Evolutionary conservation across 345 rosid genomes (phyloP).

Genomic region (Garcia nutans): DNA sequence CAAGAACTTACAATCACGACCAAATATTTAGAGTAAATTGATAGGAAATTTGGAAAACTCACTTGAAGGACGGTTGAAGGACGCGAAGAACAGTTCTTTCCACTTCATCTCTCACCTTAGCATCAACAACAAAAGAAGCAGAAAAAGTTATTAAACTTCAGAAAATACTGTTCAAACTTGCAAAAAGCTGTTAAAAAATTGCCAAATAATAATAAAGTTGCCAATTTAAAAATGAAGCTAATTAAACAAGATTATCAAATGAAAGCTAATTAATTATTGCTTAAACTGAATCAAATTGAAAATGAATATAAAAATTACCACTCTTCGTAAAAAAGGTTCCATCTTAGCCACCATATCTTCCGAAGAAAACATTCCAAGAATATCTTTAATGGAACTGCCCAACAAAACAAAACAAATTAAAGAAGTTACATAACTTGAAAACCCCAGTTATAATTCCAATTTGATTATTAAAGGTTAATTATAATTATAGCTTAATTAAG

Average conservation of each 20-base stretch:
- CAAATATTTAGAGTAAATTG: not conserved
- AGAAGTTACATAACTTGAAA: not conserved
- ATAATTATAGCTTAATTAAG: not conserved
- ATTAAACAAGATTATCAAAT: too few species aligned
- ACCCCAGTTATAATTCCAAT: not conserved
- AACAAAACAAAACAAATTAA: constrained; percentile 6
- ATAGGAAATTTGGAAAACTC: not conserved
- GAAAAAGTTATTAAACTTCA: not conserved
- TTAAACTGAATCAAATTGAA: not conserved
- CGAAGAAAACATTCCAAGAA: constrained; percentile 35
- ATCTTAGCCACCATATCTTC: constrained; percentile 32
- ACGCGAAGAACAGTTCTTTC: constrained; percentile 7
- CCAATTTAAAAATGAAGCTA: not conserved
- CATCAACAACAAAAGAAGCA: not conserved
- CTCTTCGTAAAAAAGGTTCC: constrained; percentile 48
- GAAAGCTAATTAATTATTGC: too few species aligned
- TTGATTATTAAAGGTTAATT: not conserved
- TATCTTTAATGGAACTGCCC: constrained; percentile 44
- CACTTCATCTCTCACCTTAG: constrained; percentile 31
- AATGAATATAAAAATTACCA: constrained; percentile 29
- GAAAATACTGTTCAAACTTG: too few species aligned
- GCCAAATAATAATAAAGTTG: not conserved
- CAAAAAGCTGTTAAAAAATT: too few species aligned
- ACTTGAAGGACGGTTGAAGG: constrained; percentile 25
- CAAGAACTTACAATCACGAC: not conserved